Evolutionary conservation across 768 basidiomycete species (phyloP), one percentile per base, ranked within the genome.

Genomic region (Tricholomella constricta): DNA sequence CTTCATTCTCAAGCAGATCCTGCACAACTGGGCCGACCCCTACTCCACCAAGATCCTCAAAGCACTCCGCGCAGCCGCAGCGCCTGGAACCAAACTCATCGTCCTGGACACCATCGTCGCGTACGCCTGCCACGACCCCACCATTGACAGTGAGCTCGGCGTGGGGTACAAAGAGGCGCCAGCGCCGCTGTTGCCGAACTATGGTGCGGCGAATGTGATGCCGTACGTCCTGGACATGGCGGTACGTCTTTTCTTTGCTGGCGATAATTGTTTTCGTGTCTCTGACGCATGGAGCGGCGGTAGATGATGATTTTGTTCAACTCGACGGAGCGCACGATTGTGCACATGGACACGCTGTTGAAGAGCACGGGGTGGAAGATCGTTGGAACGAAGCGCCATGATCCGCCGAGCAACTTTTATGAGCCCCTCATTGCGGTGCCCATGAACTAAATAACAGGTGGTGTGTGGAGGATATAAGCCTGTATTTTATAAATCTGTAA

Each of bases 21-120:
- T 76, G 23, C 76, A 78, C 59, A 69, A 77, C 52, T 75, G 75
- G 74, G 52, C 72, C 4, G 71, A 75, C 52, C 52, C 62, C 1
- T 61, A 69, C 35, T 60, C 57, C 44, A 40, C 45, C 10, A 59
- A 62, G 32, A 72, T 77, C 47, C 61, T 78, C 14, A 56, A 57
- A 11, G 61, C 67, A 9, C 63, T 77, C 15, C 66, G 72, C 5
- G 63, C 44, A 4, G 71, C 70, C 2, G 72, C 76, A 9, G 54
- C 49, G 0, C 56, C 70, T 2, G 46, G 54, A 6, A 77, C 75
- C 8, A 69, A 63, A 31, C 66, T 78, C 4, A 45, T 79, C 47
- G 23, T 78, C 8, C 54, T 75, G 26, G 78, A 79, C 44, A 64
- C 52, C 42, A 59, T 77, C 23, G 41, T 73, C 19, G 62, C 68